phyloP scores from a whole-genome alignment of 2,329 filamentous ascomycete genomes.

The Metarhizium guizhouense region DNA sequence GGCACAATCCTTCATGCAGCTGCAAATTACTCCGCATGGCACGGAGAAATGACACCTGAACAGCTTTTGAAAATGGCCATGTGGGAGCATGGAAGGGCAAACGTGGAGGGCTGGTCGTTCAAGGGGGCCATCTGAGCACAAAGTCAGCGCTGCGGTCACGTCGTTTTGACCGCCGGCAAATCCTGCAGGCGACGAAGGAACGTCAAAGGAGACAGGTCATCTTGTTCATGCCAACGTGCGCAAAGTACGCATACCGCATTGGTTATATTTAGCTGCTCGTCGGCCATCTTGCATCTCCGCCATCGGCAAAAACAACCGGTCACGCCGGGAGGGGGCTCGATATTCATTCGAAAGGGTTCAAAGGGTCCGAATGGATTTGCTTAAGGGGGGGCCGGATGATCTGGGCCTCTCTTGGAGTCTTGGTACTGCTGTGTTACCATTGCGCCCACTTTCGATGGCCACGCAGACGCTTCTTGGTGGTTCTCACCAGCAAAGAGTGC shows the following conservation, averaged over 20 bases:
- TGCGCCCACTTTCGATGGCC: not conserved
- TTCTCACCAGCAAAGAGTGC: not conserved
- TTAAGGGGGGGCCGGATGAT: too few species aligned
- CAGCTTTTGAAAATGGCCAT: too few species aligned
- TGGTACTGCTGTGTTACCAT: not conserved
- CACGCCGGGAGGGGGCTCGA: not conserved
- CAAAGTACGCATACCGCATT: not conserved
- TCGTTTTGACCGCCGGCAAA: not conserved
- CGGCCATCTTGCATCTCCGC: not conserved
- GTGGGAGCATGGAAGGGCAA: not conserved
- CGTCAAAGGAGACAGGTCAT: not conserved
- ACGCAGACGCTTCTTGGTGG: not conserved
- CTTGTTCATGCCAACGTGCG: not conserved
- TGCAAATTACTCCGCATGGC: too few species aligned
- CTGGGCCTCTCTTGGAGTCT: too few species aligned
- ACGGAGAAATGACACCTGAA: too few species aligned
- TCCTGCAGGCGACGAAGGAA: not conserved
- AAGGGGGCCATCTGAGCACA: not conserved
- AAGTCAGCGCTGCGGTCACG: not conserved
- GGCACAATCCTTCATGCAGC: too few species aligned
- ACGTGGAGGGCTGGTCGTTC: not conserved
- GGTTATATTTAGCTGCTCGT: not conserved
- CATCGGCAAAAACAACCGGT: not conserved
- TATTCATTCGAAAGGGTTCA: not conserved
- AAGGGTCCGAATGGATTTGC: too few species aligned